Percentiles rank a stretch among this genome's conserved stretches.
These are phyloP conservation scores for Citrus australasica DNA, from an alignment of 345 rosid species.

Conservation along the genomic window DNA sequence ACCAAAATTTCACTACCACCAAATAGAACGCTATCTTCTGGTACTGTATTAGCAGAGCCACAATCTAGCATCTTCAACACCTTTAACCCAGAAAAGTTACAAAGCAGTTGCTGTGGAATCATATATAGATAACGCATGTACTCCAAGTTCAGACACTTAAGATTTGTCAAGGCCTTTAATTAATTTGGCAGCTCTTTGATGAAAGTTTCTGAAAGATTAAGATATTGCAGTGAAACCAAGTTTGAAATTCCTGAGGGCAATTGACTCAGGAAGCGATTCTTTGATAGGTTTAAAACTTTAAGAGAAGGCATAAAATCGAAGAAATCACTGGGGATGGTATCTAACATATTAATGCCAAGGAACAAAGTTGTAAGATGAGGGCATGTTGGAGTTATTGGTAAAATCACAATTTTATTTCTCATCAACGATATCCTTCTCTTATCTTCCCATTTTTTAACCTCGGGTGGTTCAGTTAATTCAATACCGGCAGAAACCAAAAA, in stretches of 20 bases:
- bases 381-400: not conserved
- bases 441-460: not conserved
- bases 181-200: too few species aligned
- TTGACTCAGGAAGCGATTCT: not conserved
- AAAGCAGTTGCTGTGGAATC: too few species aligned
- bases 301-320: not conserved
- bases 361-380: not conserved
- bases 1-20: too few species aligned
- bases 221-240: too few species aligned
- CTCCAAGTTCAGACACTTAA: too few species aligned
- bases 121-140: too few species aligned
- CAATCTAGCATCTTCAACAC: too few species aligned
- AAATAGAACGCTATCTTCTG: too few species aligned
- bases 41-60: too few species aligned
- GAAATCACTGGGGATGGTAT: not conserved
- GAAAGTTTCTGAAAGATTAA: too few species aligned
- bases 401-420: not conserved
- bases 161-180: too few species aligned
- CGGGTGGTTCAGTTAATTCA: not conserved
- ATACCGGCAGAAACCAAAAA: not conserved
- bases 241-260: not conserved
- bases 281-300: not conserved
- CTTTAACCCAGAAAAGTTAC: too few species aligned
- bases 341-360: not conserved
- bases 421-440: slow-evolving; percentile 3